Conservation (phyloP, 2,329 filamentous ascomycete genomes). For the Bimuria novae-zelandiae region DNA sequence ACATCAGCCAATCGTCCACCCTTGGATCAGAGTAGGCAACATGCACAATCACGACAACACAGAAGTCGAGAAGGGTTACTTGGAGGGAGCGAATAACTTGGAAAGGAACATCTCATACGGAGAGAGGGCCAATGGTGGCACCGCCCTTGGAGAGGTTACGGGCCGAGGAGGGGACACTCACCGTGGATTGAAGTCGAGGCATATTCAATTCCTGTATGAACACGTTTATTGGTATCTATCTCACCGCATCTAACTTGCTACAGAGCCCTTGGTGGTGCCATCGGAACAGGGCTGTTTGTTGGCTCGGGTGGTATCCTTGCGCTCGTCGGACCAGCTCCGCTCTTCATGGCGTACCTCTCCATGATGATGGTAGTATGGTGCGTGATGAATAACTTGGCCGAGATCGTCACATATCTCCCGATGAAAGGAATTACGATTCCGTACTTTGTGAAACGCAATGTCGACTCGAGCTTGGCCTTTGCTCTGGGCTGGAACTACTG, state of each 20-base stretch:
- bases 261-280: conserved; percentile 64
- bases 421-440: conserved; percentile 47
- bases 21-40: not conserved
- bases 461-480: conserved; percentile 53
- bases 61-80: conserved; percentile 33
- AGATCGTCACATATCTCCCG: conserved; percentile 48
- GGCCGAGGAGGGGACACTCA: conserved; percentile 41
- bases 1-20: not conserved
- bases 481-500: conserved; percentile 41
- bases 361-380: conserved; percentile 47
- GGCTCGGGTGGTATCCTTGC: conserved; percentile 41
- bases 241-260: conserved; percentile 44
- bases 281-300: conserved; percentile 48
- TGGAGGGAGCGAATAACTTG: conserved; percentile 14
- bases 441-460: conserved; percentile 48
- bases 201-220: conserved; percentile 44
- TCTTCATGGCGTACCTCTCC: conserved; percentile 45
- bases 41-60: conserved; percentile 14
- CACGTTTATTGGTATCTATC: not conserved
- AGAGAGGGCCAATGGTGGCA: conserved; percentile 29
- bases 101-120: conserved; percentile 22
- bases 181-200: conserved; percentile 43
- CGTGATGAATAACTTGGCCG: conserved; percentile 49
- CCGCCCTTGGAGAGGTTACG: conserved; percentile 33
- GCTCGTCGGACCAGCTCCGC: conserved; percentile 38